These are phyloP conservation scores for Salix purpurea DNA, from an alignment of 345 rosid species.

Conservation along the genomic window DNA sequence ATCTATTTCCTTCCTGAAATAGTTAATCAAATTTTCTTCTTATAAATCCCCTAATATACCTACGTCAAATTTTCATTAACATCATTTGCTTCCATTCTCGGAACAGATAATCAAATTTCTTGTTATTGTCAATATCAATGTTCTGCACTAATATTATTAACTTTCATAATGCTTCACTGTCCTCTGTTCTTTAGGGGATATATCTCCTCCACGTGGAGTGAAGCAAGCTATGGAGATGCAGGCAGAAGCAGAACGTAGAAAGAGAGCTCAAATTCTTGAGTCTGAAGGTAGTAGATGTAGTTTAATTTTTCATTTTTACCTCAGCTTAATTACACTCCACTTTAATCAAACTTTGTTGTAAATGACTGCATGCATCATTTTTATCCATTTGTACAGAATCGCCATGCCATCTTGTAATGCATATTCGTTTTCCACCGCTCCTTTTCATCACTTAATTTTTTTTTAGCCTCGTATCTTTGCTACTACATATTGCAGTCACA, in stretches of 20 bases:
- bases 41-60: too few relatives aligned
- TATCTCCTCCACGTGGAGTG: slow-evolving; percentile 90
- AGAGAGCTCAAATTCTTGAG: slow-evolving; percentile 86
- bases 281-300: slow-evolving; percentile 54
- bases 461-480: too few relatives aligned
- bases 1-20: too few relatives aligned
- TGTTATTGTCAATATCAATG: too few relatives aligned
- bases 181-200: slow-evolving; percentile 65
- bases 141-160: too few relatives aligned
- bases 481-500: too few relatives aligned
- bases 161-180: background rate
- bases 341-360: background rate
- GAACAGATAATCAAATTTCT: too few relatives aligned
- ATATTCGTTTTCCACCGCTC: too few relatives aligned
- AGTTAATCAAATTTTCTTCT: too few relatives aligned
- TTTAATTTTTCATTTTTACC: background rate
- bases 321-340: background rate
- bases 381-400: background rate
- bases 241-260: slow-evolving; percentile 96
- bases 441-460: too few relatives aligned
- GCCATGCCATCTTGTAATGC: background rate
- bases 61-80: too few relatives aligned
- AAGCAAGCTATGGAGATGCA: slow-evolving; percentile 98
- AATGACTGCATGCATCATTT: background rate
- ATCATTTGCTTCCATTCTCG: too few relatives aligned